These are phyloP conservation scores for Fusarium buxicola DNA, from an alignment of 2,329 filamentous ascomycete species.

Conservation along the genomic window DNA sequence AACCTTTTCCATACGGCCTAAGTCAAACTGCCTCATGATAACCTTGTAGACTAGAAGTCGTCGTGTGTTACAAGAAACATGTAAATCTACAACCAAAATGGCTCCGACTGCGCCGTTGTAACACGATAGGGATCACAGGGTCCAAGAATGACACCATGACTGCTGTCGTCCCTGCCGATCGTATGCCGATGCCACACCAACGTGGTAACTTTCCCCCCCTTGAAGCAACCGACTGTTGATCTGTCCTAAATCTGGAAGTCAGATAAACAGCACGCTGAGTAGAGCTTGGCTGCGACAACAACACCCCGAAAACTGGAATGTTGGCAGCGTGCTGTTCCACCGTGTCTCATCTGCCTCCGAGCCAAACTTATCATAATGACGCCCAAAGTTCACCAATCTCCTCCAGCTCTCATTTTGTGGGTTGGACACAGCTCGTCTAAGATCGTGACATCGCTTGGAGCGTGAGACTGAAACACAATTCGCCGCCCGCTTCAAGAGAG, in stretches of 20 bases:
- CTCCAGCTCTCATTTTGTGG: conserved; percentile 1
- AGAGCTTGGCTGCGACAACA: background rate
- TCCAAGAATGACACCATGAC: background rate
- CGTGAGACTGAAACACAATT: conserved; percentile 7
- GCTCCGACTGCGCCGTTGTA: conserved; percentile 3
- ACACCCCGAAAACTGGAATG: conserved; percentile 15
- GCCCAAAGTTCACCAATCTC: conserved; percentile 20
- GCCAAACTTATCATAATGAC: conserved; percentile 7
- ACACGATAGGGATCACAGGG: conserved; percentile 6
- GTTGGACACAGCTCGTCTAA: background rate
- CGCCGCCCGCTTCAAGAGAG: conserved; percentile 12
- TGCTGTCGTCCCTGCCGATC: conserved; percentile 30
- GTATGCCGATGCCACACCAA: background rate
- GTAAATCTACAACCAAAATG: conserved; percentile 4
- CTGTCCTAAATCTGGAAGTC: background rate
- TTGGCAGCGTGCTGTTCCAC: conserved; percentile 14
- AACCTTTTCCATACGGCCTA: background rate
- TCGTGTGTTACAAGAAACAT: conserved; percentile 5
- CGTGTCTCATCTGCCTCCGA: conserved; percentile 17
- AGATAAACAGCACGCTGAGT: background rate
- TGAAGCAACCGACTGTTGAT: background rate
- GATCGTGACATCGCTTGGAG: conserved; percentile 19
- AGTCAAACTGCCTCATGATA: conserved; percentile 13
- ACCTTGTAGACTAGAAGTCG: background rate
- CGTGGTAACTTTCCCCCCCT: conserved; percentile 2